These are phyloP conservation scores for Cutaneotrichosporon mucoides DNA, from an alignment of 1,284 basidiomycete genomes.

Conservation along the genomic window DNA sequence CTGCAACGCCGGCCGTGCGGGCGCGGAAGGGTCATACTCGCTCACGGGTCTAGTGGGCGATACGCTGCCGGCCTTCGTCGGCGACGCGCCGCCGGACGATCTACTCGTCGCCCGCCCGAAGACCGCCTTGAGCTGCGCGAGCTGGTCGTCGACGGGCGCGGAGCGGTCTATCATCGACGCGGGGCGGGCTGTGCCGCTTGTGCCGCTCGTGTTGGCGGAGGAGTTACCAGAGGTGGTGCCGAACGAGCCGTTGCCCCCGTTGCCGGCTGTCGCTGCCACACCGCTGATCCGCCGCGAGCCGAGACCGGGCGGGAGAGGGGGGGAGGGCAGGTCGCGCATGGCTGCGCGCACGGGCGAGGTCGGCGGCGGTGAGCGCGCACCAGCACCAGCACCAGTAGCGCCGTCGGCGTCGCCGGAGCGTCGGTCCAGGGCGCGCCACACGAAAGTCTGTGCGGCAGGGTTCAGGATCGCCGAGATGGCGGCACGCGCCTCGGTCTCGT, in stretches of 20 bases:
- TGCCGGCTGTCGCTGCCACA: background rate
- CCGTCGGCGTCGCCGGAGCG: constrained; percentile 27
- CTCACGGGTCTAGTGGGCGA: constrained; percentile 3
- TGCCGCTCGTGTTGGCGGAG: background rate
- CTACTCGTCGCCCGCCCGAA: constrained; percentile 19
- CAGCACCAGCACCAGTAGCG: background rate
- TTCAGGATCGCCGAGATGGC: constrained; percentile 35
- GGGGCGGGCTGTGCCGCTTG: constrained; percentile 5
- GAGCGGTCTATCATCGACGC: constrained; percentile 5
- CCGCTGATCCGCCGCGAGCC: constrained; percentile 9
- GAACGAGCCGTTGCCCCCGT: too few relatives aligned
- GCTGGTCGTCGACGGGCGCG: constrained; percentile 35
- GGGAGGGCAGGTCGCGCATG: constrained; percentile 18
- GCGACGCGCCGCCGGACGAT: background rate
- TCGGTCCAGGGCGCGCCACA: constrained; percentile 37
- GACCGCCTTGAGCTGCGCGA: constrained; percentile 42
- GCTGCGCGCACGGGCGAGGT: constrained; percentile 16
- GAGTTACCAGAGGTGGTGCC: background rate
- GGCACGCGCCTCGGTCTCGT: constrained; percentile 73
- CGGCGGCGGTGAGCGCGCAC: constrained; percentile 24
- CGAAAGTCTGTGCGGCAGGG: constrained; percentile 37
- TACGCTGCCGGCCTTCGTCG: background rate
- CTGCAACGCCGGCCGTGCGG: background rate
- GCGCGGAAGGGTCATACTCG: background rate
- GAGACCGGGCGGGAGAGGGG: background rate